phyloP scores from a whole-genome alignment of 2,329 filamentous ascomycete species.

The Beauveria brongniartii region DNA sequence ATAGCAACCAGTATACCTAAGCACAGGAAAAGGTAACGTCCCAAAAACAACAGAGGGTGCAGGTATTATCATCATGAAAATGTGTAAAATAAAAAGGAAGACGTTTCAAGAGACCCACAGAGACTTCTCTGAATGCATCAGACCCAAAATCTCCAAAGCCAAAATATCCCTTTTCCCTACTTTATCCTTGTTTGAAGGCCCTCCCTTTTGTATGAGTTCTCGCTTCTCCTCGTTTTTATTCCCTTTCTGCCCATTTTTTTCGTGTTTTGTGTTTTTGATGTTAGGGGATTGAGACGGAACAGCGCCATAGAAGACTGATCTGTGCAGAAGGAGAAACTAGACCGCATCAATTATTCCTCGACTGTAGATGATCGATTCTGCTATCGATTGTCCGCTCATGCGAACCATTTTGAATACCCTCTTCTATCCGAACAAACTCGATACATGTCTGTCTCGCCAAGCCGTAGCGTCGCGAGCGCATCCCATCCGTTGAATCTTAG shows the following conservation, averaged over 20 bases:
- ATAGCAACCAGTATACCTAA: conserved; percentile 8
- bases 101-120: not conserved
- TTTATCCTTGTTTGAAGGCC: conserved; percentile 1
- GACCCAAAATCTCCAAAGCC: not conserved
- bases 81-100: conserved; percentile 8
- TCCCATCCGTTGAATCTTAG: not conserved
- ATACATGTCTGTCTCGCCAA: not conserved
- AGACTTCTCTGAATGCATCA: not conserved
- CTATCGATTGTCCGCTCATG: not conserved
- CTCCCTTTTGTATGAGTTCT: not conserved
- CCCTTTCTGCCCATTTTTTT: not conserved
- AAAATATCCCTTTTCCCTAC: not conserved
- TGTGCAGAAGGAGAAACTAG: not conserved
- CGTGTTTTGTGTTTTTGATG: not conserved
- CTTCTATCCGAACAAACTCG: conserved; percentile 4
- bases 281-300: not conserved
- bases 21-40: not conserved
- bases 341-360: not conserved
- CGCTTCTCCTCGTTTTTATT: not conserved
- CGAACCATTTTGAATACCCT: not conserved
- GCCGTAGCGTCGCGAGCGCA: not conserved
- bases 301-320: not conserved
- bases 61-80: conserved; percentile 1
- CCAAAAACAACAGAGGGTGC: not conserved
- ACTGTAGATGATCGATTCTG: not conserved